Percentiles rank a stretch among this genome's conserved stretches.
Evolutionary conservation across 768 basidiomycete genomes (phyloP).

Genomic region (Phlebiopsis flavidoalba): DNA sequence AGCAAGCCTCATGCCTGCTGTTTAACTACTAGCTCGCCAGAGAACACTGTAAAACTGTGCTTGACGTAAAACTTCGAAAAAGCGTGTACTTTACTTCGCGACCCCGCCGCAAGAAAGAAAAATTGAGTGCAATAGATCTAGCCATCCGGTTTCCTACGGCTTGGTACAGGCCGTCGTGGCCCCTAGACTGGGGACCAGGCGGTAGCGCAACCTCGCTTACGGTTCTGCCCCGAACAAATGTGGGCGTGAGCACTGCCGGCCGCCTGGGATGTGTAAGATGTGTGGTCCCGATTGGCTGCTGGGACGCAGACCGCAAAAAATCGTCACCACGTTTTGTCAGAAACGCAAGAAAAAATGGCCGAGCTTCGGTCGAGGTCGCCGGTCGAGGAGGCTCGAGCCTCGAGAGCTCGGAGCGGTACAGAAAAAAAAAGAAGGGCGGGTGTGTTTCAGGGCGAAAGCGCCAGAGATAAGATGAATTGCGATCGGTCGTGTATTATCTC

Average conservation of each 20-base stretch:
- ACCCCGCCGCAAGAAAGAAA: neutral
- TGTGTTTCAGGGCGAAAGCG: no score
- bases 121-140: neutral
- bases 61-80: neutral
- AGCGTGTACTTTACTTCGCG: neutral
- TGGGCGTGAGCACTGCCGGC: no score
- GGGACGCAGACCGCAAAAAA: neutral
- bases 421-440: no score
- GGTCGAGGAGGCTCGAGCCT: neutral
- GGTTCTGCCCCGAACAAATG: no score
- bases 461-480: neutral
- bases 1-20: neutral
- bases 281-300: neutral
- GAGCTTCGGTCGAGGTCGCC: neutral
- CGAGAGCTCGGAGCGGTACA: neutral
- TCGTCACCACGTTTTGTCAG: neutral
- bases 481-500: neutral
- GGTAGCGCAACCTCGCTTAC: no score
- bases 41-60: neutral
- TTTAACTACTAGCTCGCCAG: neutral
- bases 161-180: no score
- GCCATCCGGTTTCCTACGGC: neutral
- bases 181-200: no score
- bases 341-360: neutral
- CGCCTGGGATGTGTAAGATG: neutral